Base-by-base conservation (phyloP, 2,329 filamentous ascomycete genomes). In the Pseudogymnoascus sp. region DNA sequence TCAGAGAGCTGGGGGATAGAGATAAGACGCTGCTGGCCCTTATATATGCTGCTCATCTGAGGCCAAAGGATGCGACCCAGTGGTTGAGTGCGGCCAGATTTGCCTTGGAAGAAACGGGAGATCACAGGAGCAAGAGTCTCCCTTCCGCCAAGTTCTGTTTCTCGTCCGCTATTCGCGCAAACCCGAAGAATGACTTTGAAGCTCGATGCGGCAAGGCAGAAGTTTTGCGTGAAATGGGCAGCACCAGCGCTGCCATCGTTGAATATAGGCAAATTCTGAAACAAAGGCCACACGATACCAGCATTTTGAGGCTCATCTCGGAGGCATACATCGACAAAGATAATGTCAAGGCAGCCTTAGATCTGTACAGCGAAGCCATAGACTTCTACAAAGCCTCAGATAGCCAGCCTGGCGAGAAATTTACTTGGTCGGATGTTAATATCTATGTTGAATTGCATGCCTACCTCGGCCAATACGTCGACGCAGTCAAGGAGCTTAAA, bases 391-490 rank as follows among this genome's bases (percentile, higher is more conserved):
- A 62, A 10, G 29, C 60, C 8, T 40, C 61, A 15, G 59, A 63
- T 29, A 62, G 66, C 5, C 29, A 55, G 1, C 48, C 48, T 55
- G 64, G 64, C 1, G 40, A 42, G 7, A 40, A 31, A 2, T 70
- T 72, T 62, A 64, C 61, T 10, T 99, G 93, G 93, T 86, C 88
- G 60, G 89, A 97, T 72, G 79, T 95, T 42, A 89, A 91, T 64
- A 88, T 92, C 61, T 96, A 94, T 67, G 82, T 91, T 39, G 91
- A 97, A 69, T 80, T 97, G 15, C 86, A 92, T 64, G 84, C 86
- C 29, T 83, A 86, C 58, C 74, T 84, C 8, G 80, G 82, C 37
- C 80, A 83, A 61, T 88, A 87, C 68, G 74, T 79, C 5, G 80
- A 87, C 66, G 92, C 89, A 2, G 81, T 96, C 2, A 74, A 74